Evolutionary conservation across 345 rosid species (phyloP), one percentile per base, ranked within the genome.

Genomic region (Limnanthes douglasii): DNA sequence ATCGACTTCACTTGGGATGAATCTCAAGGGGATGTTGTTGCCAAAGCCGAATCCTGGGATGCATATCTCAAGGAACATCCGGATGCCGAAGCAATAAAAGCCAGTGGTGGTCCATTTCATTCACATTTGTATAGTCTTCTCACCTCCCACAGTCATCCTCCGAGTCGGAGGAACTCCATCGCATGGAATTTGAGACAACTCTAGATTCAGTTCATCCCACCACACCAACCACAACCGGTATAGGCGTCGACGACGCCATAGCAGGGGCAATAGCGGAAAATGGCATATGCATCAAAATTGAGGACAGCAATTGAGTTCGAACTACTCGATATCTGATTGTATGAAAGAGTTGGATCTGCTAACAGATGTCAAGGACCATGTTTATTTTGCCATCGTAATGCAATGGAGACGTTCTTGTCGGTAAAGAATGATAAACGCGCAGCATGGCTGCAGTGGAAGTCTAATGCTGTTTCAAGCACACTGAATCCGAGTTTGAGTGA

Each of bases 201-300:
- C 55, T 32, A 18, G 42, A 40, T 10, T 20, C 36, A 19, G 21
- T 12, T 37, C 53, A 46, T 44, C 43, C 53, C 14, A 18, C 31
- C 30, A 18, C 22, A 6, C 18, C 43, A 18, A 13, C 19, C 23
- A 8, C 55, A 10, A 29, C 26, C 21, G 35, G 46, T 29, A 26
- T 21, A 43, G 70, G 86, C 25, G 36, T 66, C 38, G 77, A 63
- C 42, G 75, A 48, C 54, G 55, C 64, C 31, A 76, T 69, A 27
- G 81, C 72, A n/a, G 60, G 40, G 41, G 81, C 74, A 25, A 51
- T 66, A 28, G 27, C 21, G 48, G 68, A n/a, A 64, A 41, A 76
- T 66, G 76, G 81, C 78, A 7, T 54, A 57, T n/a, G 68, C 78
- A n/a, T 63, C 81, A 8, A 66, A 53, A 54, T 22, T 66, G 28